Conservation (phyloP, 148 eudicot genomes). For the Nepenthes gracilis region DNA sequence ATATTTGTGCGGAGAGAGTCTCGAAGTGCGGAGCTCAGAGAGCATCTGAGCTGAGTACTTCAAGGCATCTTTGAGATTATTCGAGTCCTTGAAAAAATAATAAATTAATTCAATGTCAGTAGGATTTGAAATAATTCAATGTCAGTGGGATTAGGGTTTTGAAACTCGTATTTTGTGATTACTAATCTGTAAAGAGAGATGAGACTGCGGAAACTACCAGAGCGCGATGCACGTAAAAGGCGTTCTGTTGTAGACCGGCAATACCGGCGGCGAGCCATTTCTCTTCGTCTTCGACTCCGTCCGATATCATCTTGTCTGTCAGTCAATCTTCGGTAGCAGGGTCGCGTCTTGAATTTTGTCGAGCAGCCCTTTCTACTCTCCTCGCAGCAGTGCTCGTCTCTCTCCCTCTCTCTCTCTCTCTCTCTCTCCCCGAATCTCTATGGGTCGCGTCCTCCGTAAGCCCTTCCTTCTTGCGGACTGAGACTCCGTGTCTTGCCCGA, state of each 20-base stretch:
- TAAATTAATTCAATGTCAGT: background rate
- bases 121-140: no score
- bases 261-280: constrained; percentile 80
- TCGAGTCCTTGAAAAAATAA: constrained; percentile 51
- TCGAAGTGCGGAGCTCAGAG: constrained; percentile 96
- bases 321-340: background rate
- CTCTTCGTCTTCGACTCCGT: constrained; percentile 83
- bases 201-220: constrained; percentile 29
- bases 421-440: no score
- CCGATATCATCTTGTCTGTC: constrained; percentile 39
- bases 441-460: no score
- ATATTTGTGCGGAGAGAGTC: constrained; percentile 90
- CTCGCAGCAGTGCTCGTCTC: background rate
- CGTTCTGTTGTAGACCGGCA: constrained; percentile 93
- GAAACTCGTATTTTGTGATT: background rate
- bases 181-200: background rate
- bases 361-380: background rate
- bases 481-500: no score
- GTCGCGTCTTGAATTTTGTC: background rate
- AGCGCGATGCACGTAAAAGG: constrained; percentile 95
- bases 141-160: constrained; percentile 39
- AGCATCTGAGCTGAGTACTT: constrained; percentile 98
- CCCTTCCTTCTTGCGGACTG: no score
- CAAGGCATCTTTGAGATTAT: constrained; percentile 86
- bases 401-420: no score